A percentile compares a stretch with the other conserved stretches of the same genome.
These are phyloP conservation scores for Candida jianshihensis DNA, from an alignment of 805 yeast species.

Conservation along the genomic window DNA sequence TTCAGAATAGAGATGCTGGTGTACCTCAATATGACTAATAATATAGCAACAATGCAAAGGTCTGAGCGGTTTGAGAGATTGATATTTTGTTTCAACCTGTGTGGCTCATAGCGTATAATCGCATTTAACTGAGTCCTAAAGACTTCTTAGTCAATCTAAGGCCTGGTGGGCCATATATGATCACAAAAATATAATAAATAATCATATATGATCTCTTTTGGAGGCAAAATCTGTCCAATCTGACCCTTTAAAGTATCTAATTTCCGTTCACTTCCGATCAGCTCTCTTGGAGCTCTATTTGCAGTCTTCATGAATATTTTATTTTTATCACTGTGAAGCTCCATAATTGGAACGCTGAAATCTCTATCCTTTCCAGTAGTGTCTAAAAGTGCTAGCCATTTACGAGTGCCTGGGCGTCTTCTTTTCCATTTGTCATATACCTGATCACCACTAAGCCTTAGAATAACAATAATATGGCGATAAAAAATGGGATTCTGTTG, in stretches of 20 bases:
- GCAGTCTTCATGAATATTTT: conserved; percentile 1
- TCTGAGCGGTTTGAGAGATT: background rate
- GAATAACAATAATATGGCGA: conserved; percentile 1
- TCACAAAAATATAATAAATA: conserved; percentile 35
- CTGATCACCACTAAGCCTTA: background rate
- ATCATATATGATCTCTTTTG: conserved; percentile 30
- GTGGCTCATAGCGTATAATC: background rate
- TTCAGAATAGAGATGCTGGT: conserved; percentile 29
- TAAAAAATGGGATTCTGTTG: conserved; percentile 16
- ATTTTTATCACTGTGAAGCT: conserved; percentile 7
- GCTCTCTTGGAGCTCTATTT: too few species aligned
- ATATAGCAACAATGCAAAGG: conserved; percentile 23
- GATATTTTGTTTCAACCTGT: background rate
- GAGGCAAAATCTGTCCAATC: conserved; percentile 30
- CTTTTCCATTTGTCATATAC: conserved; percentile 8
- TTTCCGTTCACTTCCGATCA: conserved; percentile 8
- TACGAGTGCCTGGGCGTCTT: conserved; percentile 12
- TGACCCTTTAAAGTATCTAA: conserved; percentile 25
- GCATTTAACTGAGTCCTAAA: conserved; percentile 29
- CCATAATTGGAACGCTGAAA: conserved; percentile 4
- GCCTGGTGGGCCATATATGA: conserved; percentile 37
- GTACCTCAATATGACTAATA: conserved; percentile 34
- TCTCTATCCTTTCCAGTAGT: conserved; percentile 6
- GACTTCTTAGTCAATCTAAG: conserved; percentile 34
- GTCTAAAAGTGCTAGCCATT: conserved; percentile 16